Conservation (phyloP, 2,329 filamentous ascomycete species). For the Chrysoporthe cubensis region DNA sequence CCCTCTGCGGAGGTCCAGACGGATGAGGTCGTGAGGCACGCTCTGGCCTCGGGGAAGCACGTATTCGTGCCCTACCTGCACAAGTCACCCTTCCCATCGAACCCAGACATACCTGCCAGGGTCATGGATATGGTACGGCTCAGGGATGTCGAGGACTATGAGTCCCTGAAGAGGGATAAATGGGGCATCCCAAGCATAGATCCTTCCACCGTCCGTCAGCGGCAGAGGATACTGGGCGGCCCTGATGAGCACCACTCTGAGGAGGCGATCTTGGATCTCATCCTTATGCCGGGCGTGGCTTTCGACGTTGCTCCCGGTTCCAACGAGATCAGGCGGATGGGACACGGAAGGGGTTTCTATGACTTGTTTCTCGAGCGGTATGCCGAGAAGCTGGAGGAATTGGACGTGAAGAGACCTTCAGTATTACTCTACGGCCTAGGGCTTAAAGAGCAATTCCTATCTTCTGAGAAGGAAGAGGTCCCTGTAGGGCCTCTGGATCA, state of each 20-base stretch:
- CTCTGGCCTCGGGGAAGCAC: slow-evolving; percentile 74
- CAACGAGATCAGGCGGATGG: slow-evolving; percentile 71
- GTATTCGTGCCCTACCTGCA: slow-evolving; percentile 94
- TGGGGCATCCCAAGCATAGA: slow-evolving; percentile 95
- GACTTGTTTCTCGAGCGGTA: slow-evolving; percentile 88
- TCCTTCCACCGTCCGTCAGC: slow-evolving; percentile 63
- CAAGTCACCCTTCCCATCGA: slow-evolving; percentile 51
- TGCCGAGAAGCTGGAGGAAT: slow-evolving; percentile 43
- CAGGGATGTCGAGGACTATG: slow-evolving; percentile 74
- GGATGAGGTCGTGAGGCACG: slow-evolving; percentile 78
- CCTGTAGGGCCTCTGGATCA: slow-evolving; percentile 79
- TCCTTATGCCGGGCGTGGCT: slow-evolving; percentile 90
- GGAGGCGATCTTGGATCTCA: slow-evolving; percentile 70
- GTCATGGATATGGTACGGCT: slow-evolving; percentile 97
- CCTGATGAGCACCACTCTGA: slow-evolving; percentile 49
- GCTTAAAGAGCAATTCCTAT: slow-evolving; percentile 82
- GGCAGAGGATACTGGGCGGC: slow-evolving; percentile 75
- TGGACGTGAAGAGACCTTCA: slow-evolving; percentile 42
- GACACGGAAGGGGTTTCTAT: slow-evolving; percentile 97
- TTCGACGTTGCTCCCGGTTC: slow-evolving; percentile 69
- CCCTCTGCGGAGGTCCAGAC: slow-evolving; percentile 85
- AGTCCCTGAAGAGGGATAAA: slow-evolving; percentile 73
- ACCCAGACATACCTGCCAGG: slow-evolving; percentile 57
- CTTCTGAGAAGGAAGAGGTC: slow-evolving; percentile 63
- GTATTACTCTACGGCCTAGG: slow-evolving; percentile 74